Evolutionary conservation across 495 filamentous ascomycete genomes (phyloP).

Genomic region (Aspergillus bertholletiae): DNA sequence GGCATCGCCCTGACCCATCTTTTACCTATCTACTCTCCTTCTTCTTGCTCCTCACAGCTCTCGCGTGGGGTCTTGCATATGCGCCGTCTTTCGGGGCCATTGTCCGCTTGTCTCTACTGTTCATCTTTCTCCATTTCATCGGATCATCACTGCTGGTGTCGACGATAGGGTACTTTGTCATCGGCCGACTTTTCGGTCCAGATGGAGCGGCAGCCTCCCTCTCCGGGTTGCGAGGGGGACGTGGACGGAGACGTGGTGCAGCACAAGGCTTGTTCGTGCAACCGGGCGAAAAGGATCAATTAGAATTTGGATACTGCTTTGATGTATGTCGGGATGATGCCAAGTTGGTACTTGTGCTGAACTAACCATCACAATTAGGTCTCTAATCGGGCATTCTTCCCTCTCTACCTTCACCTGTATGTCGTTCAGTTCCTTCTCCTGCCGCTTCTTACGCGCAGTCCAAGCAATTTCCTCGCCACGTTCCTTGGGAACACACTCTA

Average conservation of each 20-base stretch:
- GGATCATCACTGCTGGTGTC: slow-evolving; percentile 57
- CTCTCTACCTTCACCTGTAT: slow-evolving; percentile 69
- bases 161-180: slow-evolving; percentile 60
- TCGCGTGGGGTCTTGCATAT: slow-evolving; percentile 73
- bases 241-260: slow-evolving; percentile 45
- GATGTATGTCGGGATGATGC: slow-evolving; percentile 43
- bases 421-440: slow-evolving; percentile 70
- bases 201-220: slow-evolving; percentile 40
- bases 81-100: slow-evolving; percentile 52
- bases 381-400: slow-evolving; percentile 70
- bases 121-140: slow-evolving; percentile 68
- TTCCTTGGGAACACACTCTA: slow-evolving; percentile 72
- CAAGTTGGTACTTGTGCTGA: neutral
- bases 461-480: slow-evolving; percentile 52
- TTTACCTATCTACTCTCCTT: slow-evolving; percentile 75
- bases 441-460: slow-evolving; percentile 49
- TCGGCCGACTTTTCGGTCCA: slow-evolving; percentile 60
- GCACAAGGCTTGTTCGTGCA: slow-evolving; percentile 57
- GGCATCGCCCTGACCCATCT: slow-evolving; percentile 72
- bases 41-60: slow-evolving; percentile 68
- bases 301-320: slow-evolving; percentile 80
- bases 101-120: slow-evolving; percentile 57
- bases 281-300: slow-evolving; percentile 50
- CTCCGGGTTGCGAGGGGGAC: slow-evolving; percentile 38
- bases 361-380: slow-evolving; percentile 38